Conservation (phyloP, 176 grass and related monocot genomes). For the Cymbopogon citratus region DNA sequence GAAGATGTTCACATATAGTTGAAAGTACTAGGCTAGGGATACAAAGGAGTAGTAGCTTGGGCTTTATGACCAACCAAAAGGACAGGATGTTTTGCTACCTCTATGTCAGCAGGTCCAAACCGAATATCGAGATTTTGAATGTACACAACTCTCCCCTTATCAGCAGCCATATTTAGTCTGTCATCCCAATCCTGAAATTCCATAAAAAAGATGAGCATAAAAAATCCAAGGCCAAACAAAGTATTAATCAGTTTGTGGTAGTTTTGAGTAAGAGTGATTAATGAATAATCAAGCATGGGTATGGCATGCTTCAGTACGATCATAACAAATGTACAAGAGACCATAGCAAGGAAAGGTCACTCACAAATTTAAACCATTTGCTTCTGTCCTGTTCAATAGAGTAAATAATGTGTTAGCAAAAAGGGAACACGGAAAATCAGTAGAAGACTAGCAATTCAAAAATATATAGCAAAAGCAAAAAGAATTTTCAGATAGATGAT, state of each 20-base stretch:
- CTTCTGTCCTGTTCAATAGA: slow-evolving; percentile 68
- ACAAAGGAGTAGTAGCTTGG: background rate
- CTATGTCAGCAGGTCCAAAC: slow-evolving; percentile 67
- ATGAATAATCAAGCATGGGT: slow-evolving; percentile 19
- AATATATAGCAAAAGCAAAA: background rate
- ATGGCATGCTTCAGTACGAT: background rate
- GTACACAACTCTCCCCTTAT: slow-evolving; percentile 54
- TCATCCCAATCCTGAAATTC: slow-evolving; percentile 62
- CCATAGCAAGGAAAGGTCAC: slow-evolving; percentile 35
- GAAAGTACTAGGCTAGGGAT: background rate
- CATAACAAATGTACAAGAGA: background rate
- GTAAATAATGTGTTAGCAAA: slow-evolving; percentile 27
- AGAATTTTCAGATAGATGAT: background rate
- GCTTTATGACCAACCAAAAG: slow-evolving; percentile 9
- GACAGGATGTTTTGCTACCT: slow-evolving; percentile 38
- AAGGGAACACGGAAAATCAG: slow-evolving; percentile 29
- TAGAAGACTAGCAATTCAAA: slow-evolving; percentile 10
- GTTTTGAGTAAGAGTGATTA: background rate
- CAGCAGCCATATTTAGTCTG: slow-evolving; percentile 34
- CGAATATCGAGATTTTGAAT: slow-evolving; percentile 84
- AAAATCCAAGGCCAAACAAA: slow-evolving; percentile 11
- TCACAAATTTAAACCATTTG: slow-evolving; percentile 91
- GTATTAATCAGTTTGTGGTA: slow-evolving; percentile 9
- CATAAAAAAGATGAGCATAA: slow-evolving; percentile 1
- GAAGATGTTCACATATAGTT: background rate